Percentiles rank a stretch among this genome's conserved stretches.
Conservation (phyloP, 2,329 filamentous ascomycete species). For the Pseudogymnoascus sp. region DNA sequence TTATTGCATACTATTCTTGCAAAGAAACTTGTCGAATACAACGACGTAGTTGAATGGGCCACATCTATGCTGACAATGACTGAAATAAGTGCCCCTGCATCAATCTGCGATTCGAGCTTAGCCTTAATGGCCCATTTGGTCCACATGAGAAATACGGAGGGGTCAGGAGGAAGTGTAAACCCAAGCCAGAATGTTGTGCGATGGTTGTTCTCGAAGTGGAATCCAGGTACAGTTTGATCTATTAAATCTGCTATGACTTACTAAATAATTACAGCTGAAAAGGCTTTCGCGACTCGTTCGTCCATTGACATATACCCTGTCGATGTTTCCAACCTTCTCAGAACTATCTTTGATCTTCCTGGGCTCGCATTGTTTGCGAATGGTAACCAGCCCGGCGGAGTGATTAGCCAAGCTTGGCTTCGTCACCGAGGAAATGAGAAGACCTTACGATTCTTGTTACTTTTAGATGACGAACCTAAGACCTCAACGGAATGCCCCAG, state of each 20-base stretch:
- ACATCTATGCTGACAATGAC: conserved; percentile 67
- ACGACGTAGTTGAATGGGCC: conserved; percentile 59
- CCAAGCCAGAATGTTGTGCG: conserved; percentile 66
- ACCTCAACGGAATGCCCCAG: conserved; percentile 18
- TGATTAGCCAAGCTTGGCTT: conserved; percentile 28
- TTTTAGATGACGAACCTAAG: conserved; percentile 34
- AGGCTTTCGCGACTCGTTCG: conserved; percentile 57
- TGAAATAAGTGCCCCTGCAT: conserved; percentile 72
- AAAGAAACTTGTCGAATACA: conserved; percentile 58
- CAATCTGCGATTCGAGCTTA: conserved; percentile 73
- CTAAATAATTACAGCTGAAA: conserved; percentile 47
- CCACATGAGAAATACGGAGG: conserved; percentile 56
- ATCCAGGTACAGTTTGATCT: conserved; percentile 53
- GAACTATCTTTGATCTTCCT: conserved; percentile 54
- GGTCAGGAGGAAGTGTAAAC: conserved; percentile 59
- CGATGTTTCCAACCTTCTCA: conserved; percentile 63
- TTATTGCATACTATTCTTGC: conserved; percentile 63
- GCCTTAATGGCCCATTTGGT: conserved; percentile 65
- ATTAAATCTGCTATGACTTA: conserved; percentile 9
- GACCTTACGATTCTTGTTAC: conserved; percentile 48
- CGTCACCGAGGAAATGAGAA: conserved; percentile 31
- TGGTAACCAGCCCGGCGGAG: conserved; percentile 20
- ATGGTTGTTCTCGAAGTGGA: conserved; percentile 81
- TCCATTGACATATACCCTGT: conserved; percentile 56
- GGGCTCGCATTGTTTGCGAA: conserved; percentile 14